A percentile compares a stretch with the other conserved stretches of the same genome.
Conservation (phyloP, 139 green algal species). For the Tetradesmus obliquus region DNA sequence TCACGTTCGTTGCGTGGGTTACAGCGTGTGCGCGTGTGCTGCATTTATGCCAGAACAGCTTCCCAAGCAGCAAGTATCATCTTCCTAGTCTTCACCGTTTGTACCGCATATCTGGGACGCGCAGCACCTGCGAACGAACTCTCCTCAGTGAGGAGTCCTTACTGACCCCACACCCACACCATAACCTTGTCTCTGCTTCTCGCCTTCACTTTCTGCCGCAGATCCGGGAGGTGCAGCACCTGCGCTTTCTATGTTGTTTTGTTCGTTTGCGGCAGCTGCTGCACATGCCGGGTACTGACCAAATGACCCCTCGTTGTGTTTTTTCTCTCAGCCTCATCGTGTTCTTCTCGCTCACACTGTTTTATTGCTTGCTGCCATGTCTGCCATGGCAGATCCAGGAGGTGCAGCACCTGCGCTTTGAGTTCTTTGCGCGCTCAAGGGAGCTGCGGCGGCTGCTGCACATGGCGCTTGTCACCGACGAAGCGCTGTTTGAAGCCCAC, state of each 20-base stretch:
- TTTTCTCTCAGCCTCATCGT: neutral
- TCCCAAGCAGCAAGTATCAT: too few relatives aligned
- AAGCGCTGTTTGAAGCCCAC: neutral
- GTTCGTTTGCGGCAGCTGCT: slow-evolving; percentile 38
- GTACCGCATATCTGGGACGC: too few relatives aligned
- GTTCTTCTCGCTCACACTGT: neutral
- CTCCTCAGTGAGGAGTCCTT: too few relatives aligned
- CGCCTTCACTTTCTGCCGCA: neutral
- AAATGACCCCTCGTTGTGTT: neutral
- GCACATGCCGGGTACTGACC: neutral
- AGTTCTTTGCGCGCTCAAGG: neutral
- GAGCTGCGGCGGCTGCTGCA: slow-evolving; percentile 28
- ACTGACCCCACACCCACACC: too few relatives aligned
- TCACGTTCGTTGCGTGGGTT: too few relatives aligned
- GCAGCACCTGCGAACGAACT: too few relatives aligned
- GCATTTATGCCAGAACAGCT: too few relatives aligned
- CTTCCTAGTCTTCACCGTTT: too few relatives aligned
- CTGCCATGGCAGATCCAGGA: slow-evolving; percentile 16
- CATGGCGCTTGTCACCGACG: slow-evolving; percentile 5
- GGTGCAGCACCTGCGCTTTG: slow-evolving; percentile 26
- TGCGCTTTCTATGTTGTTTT: neutral
- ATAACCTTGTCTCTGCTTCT: too few relatives aligned
- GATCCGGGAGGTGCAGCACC: slow-evolving; percentile 30
- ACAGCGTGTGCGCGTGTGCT: too few relatives aligned
- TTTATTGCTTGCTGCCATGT: neutral